Evolutionary conservation across 2,329 filamentous ascomycete species (phyloP).

Genomic region (Paecilomyces niveus): DNA sequence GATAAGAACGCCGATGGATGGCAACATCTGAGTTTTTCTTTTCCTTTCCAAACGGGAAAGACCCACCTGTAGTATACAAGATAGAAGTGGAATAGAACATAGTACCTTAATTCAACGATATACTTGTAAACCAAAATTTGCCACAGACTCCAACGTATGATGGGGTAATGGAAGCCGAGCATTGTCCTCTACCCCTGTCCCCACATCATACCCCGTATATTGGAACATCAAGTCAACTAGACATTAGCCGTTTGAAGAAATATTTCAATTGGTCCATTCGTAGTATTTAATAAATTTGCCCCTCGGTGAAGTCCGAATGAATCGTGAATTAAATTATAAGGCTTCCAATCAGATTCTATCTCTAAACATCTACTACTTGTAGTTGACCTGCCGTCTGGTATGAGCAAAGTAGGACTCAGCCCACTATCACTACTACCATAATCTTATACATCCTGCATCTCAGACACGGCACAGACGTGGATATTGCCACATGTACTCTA

Average conservation of each 20-base stretch:
- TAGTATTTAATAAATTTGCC: neutral
- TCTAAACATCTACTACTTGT: too few species aligned
- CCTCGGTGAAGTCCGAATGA: neutral
- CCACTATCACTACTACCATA: neutral
- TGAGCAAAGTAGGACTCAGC: too few species aligned
- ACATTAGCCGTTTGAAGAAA: neutral
- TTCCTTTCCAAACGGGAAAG: neutral
- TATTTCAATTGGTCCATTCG: neutral
- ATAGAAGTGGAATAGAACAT: too few species aligned
- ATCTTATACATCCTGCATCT: neutral
- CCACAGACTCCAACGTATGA: neutral
- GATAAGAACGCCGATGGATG: neutral
- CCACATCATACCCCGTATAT: neutral
- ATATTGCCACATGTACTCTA: neutral
- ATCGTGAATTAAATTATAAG: neutral
- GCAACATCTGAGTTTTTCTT: neutral
- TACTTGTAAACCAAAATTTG: neutral
- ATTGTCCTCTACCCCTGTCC: neutral
- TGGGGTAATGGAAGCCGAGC: neutral
- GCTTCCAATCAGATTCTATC: too few species aligned
- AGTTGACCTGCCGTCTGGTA: too few species aligned
- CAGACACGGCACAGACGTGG: neutral
- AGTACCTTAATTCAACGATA: neutral
- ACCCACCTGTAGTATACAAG: neutral
- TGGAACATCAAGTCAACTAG: neutral